Evolutionary conservation across 139 green algal species (phyloP).

Genomic region (Chlamydomonas sp.): DNA sequence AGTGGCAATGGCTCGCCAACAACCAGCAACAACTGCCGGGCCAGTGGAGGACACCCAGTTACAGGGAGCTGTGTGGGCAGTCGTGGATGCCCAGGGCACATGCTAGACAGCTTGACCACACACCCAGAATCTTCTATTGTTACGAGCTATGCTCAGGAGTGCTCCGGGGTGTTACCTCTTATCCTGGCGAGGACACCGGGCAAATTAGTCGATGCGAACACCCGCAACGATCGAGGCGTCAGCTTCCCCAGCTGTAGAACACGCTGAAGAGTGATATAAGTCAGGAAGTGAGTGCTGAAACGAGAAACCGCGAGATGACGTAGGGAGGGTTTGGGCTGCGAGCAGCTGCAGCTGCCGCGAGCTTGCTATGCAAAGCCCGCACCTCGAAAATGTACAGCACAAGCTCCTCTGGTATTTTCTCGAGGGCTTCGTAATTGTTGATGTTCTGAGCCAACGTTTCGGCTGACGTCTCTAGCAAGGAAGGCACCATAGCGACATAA

Average conservation of each 20-base stretch:
- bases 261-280: slow-evolving; percentile 6
- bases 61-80: neutral
- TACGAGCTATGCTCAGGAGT: too few relatives aligned
- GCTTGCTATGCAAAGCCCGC: neutral
- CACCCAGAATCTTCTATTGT: neutral
- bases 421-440: neutral
- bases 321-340: neutral
- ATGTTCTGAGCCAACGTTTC: neutral
- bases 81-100: neutral
- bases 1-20: too few relatives aligned
- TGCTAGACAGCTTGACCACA: neutral
- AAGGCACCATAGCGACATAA: neutral
- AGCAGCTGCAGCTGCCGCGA: too few relatives aligned
- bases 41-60: neutral
- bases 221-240: neutral
- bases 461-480: neutral
- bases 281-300: neutral
- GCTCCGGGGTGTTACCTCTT: too few relatives aligned
- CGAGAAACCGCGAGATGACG: neutral
- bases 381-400: neutral
- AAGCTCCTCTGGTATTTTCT: slow-evolving; percentile 21
- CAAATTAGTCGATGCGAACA: neutral
- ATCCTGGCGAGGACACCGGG: neutral
- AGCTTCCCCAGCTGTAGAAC: slow-evolving; percentile 29
- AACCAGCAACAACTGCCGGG: too few relatives aligned